Base-by-base conservation (phyloP, 2,329 filamentous ascomycete species). In the Hortaea werneckii region DNA sequence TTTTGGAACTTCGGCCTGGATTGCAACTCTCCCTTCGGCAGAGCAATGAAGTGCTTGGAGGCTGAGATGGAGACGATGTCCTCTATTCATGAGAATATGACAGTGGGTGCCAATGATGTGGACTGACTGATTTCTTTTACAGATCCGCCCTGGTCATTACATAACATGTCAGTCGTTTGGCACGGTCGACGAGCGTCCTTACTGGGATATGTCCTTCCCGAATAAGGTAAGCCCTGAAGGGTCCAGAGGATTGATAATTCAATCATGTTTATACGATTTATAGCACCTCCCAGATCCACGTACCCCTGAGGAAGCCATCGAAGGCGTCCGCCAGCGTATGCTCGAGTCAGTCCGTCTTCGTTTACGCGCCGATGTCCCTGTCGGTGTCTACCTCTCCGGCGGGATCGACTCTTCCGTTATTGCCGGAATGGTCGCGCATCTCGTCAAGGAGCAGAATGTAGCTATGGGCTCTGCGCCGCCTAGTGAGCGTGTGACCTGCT, bases 321-420 rank as follows among this genome's bases (percentile, higher is more conserved):
- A 62, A 13, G 70, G 67, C 2, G 73, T 79, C 0, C 65, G 75
- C 5, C 60, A 74, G 39, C 65, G 65, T 2, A 54, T 80, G 9
- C 55, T 77, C 1, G 74, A 79, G 29, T 67, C 76, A 0, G 63
- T 79, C 8, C 67, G 67, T n/a, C 51, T 77, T 12, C 70, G 77
- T 5, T 62, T 80, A 7, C 67, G 71, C 11, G 76, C 77, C 1
- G 77, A 80, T 55, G 77, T 79, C 0, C 74, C 75, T 0, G 65
- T 80, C 3, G 77, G 74, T 2, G 63, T 80, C 43, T 79, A 76
- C 46, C 62, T 80, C 0, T 74, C 68, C 20, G 77, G 78, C 4
- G 78, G 77, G 1, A 70, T 80, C 41, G 77, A 80, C 55, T 78
- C 74, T 0, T 79, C 76, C 0, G 66, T 70, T 1, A 60, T 80